These are phyloP conservation scores for Endocladia muricata DNA, from an alignment of 31 red algal species.

Conservation along the genomic window DNA sequence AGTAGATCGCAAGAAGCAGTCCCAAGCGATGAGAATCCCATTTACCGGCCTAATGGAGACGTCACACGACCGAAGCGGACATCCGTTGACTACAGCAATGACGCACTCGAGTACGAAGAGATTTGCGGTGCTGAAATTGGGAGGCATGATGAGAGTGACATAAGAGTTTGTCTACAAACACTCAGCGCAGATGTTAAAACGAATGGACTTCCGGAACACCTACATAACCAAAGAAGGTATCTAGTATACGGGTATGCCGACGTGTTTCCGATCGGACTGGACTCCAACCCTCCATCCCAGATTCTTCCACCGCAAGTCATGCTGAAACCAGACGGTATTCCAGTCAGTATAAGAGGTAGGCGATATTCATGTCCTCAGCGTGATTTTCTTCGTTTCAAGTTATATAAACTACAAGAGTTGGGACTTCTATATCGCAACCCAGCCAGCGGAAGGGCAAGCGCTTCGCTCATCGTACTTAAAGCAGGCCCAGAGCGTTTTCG, in stretches of 20 bases:
- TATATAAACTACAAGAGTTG: conserved; percentile 10
- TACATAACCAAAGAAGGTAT: background rate
- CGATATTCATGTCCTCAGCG: conserved; percentile 15
- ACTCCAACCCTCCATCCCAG: conserved; percentile 6
- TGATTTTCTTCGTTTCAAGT: conserved; percentile 2
- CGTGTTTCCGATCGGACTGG: conserved; percentile 4
- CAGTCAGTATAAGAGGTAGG: conserved; percentile 5
- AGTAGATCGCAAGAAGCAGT: background rate
- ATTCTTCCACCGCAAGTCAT: background rate
- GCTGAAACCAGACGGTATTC: conserved; percentile 4
- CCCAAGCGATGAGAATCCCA: background rate
- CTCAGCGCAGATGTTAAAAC: background rate
- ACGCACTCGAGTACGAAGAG: background rate
- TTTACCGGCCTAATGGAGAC: background rate
- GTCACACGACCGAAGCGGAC: background rate
- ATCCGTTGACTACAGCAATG: background rate
- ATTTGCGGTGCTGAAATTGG: background rate
- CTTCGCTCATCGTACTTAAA: conserved; percentile 33
- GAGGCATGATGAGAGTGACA: background rate
- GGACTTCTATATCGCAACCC: conserved; percentile 17
- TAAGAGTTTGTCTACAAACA: background rate
- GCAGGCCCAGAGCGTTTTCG: conserved; percentile 18
- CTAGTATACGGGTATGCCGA: conserved; percentile 2
- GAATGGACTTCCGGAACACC: background rate
- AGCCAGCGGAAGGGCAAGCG: conserved; percentile 16